Base-by-base conservation (phyloP, 2,329 filamentous ascomycete species). In the Bipolaris cookei region DNA sequence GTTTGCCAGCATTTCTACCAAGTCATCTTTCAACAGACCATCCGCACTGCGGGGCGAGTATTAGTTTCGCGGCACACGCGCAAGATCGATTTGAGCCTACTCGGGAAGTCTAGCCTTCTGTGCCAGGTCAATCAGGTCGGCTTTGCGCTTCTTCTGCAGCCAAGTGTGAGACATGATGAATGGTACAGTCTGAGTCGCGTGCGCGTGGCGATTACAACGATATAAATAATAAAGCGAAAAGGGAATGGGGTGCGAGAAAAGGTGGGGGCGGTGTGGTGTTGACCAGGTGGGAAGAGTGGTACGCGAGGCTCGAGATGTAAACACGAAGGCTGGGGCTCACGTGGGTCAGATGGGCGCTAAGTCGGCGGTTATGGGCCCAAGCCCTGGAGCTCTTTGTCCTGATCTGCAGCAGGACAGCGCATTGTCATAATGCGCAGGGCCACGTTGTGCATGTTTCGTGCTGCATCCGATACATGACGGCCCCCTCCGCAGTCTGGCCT, bases 71-170 rank as follows among this genome's bases (percentile, higher is more conserved):
- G 20, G 23, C 38, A 13, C 21, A 48, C 39, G 25, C 47, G 39
- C 53, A 43, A 13, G 43, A 44, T 39, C 16, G 4, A 32, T 56
- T 46, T 60, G 42, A 47, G 47, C 56, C 41, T 86, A 96, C 92
- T 90, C 85, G 73, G 86, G 83, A 52, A 94, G 81, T 56, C 89
- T 89, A 61, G 90, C 84, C 44, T 83, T 79, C 64, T 90, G 85
- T 58, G 91, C 91, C 61, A 96, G 82, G 62, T 90, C 88, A 67
- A 86, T 77, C 54, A 97, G 85, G 64, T 94, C 91, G 68, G 83
- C 83, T 83, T 96, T 96, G 81, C 90, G 89, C 84, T 95, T 90
- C 76, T 85, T 84, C 77, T 88, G 85, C 74, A 97, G 83, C 86
- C 90, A 96, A 67, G 87, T 86, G 61, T 87, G 62, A 43, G 73